Base-by-base conservation (phyloP, 2,329 filamentous ascomycete genomes). In the Alternaria atra region DNA sequence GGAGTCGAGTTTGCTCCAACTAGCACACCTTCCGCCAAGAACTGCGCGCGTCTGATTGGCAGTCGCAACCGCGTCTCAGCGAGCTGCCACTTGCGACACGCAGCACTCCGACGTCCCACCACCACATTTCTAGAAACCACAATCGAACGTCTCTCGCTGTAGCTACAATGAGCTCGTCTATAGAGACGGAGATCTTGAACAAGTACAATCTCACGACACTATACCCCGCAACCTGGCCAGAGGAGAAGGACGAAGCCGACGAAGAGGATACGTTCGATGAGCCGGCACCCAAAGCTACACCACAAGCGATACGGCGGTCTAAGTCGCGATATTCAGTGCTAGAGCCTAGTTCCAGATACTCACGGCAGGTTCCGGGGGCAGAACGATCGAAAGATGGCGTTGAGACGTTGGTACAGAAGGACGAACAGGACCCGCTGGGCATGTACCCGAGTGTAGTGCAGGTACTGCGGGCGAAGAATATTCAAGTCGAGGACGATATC, bases 391-490 rank as follows among this genome's bases (percentile, higher is more conserved):
- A 86, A 51, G 87, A 88, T 73, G 90, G 90, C 30, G 84, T 90
- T 46, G 90, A 91, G 66, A 95, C 89, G 70, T 80, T 94, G 62
- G 91, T 97, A 30, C 92, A 95, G 74, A 91, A 91, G 75, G 95
- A 99, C 76, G 96, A 99, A 78, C 87, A 92, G 2, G 95, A 99
- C 80, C 93, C 95, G 5, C 80, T 99, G 54, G 95, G 95, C n/a
- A 89, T 89, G 53, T 89, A 90, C 1, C 91, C 94, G 58, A 97
- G 93, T 74, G 94, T 99, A 7, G 89, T 97, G 54, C 86, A 90
- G 70, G 88, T 92, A 37, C 81, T 99, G 71, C 90, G 90, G 74
- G 86, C 90, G 66, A 84, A 91, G 64, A 93, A 93, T 2, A 79
- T 97, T 42, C 89, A 91, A 0, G 85, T 97, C 13, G 92, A 97